Conservation (phyloP, 768 basidiomycete species). For the Tephrocybe rancida region DNA sequence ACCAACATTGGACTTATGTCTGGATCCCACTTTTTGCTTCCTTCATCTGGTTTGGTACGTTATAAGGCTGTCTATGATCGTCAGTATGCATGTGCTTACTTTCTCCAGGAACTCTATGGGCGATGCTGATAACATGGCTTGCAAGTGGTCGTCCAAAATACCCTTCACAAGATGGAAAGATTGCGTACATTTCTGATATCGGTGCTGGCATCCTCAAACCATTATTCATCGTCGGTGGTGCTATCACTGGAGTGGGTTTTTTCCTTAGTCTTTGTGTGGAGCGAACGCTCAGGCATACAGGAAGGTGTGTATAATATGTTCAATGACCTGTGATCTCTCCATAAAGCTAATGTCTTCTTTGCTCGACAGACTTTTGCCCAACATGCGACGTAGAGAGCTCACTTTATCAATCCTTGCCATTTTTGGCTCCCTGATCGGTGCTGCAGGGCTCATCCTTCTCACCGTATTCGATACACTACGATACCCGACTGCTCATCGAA, state of each 20-base stretch:
- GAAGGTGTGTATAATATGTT: constrained; percentile 42
- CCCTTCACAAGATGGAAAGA: constrained; percentile 51
- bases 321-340: neutral
- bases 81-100: neutral
- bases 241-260: constrained; percentile 64
- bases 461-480: constrained; percentile 72
- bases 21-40: constrained; percentile 64
- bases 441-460: constrained; percentile 64
- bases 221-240: constrained; percentile 68
- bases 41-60: constrained; percentile 67
- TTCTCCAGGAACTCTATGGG: constrained; percentile 53
- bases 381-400: constrained; percentile 58
- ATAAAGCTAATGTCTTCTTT: neutral
- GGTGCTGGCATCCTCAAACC: constrained; percentile 78
- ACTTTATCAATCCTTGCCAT: constrained; percentile 60
- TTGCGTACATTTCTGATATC: constrained; percentile 80
- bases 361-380: constrained; percentile 52
- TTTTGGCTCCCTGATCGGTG: constrained; percentile 62
- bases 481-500: constrained; percentile 50
- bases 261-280: constrained; percentile 62
- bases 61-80: constrained; percentile 5
- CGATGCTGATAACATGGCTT: constrained; percentile 75
- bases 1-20: constrained; percentile 60
- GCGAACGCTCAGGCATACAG: constrained; percentile 65
- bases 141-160: constrained; percentile 64